Conservation (phyloP, 129 eudicot species). For the Pulicaria dysenterica region DNA sequence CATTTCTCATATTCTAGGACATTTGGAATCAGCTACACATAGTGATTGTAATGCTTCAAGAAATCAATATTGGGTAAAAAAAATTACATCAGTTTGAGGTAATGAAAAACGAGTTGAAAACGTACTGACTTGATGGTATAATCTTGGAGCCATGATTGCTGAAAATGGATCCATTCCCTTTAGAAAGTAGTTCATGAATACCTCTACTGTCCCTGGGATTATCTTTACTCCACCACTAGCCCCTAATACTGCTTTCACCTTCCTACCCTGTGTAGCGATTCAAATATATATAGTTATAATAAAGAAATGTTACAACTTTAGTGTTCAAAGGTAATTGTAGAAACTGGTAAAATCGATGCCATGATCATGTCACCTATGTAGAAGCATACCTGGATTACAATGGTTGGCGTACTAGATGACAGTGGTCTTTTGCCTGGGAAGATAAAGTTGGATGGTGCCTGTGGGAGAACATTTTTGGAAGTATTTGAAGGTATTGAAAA, state of each 20-base stretch:
- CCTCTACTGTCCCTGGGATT: conserved; percentile 51
- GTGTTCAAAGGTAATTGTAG: too few relatives aligned
- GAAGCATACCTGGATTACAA: conserved; percentile 42
- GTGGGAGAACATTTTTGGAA: conserved; percentile 33
- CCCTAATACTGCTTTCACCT: conserved; percentile 55
- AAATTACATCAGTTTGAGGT: neutral
- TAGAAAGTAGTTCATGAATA: conserved; percentile 49
- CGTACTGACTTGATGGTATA: conserved; percentile 47
- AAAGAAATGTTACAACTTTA: too few relatives aligned
- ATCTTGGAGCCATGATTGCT: conserved; percentile 55
- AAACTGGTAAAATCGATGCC: too few relatives aligned
- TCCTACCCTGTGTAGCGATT: conserved; percentile 33
- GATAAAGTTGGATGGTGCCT: conserved; percentile 58
- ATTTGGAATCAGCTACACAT: conserved; percentile 51
- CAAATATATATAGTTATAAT: neutral
- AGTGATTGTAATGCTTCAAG: neutral
- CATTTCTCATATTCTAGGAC: conserved; percentile 57
- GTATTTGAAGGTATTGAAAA: conserved; percentile 51
- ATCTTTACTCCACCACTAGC: conserved; percentile 62
- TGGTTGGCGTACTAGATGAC: conserved; percentile 45
- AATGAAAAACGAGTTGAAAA: neutral
- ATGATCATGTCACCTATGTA: neutral
- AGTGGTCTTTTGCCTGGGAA: conserved; percentile 57
- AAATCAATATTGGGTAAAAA: neutral
- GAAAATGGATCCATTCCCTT: conserved; percentile 57